These are phyloP conservation scores for Tolypocladium ovalisporum DNA, from an alignment of 2,329 filamentous ascomycete species.

Conservation along the genomic window DNA sequence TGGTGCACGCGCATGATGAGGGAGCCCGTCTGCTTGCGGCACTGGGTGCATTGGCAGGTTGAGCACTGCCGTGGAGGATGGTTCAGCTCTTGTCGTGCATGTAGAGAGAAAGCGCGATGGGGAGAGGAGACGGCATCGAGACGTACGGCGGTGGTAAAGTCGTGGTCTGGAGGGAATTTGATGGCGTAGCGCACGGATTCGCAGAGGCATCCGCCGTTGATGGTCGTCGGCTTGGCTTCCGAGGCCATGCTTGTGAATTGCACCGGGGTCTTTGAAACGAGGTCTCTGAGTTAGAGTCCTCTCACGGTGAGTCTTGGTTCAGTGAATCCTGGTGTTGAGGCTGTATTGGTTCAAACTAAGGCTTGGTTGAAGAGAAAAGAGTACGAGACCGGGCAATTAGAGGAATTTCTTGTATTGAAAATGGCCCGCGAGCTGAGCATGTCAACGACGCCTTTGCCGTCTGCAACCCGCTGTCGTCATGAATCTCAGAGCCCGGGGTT, in stretches of 20 bases:
- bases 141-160: constrained; percentile 27
- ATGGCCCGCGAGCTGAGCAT: background rate
- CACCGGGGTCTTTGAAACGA: too few relatives aligned
- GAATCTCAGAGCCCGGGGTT: background rate
- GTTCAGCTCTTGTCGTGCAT: background rate
- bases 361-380: background rate
- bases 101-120: background rate
- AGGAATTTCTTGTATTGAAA: background rate
- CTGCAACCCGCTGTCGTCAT: background rate
- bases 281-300: too few relatives aligned
- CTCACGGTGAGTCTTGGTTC: background rate
- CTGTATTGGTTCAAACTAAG: background rate
- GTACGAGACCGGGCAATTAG: background rate
- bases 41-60: constrained; percentile 45
- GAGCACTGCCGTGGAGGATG: constrained; percentile 20
- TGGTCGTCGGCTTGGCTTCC: constrained; percentile 17
- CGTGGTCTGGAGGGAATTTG: constrained; percentile 31
- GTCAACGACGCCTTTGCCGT: background rate
- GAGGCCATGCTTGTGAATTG: constrained; percentile 7
- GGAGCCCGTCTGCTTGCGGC: constrained; percentile 38
- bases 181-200: constrained; percentile 35
- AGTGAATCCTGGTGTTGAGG: background rate
- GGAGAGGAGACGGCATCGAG: background rate
- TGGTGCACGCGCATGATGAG: constrained; percentile 31
- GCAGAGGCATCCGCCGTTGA: constrained; percentile 43